Conservation (phyloP, 2,329 filamentous ascomycete species). For the Aspergillus sp. region DNA sequence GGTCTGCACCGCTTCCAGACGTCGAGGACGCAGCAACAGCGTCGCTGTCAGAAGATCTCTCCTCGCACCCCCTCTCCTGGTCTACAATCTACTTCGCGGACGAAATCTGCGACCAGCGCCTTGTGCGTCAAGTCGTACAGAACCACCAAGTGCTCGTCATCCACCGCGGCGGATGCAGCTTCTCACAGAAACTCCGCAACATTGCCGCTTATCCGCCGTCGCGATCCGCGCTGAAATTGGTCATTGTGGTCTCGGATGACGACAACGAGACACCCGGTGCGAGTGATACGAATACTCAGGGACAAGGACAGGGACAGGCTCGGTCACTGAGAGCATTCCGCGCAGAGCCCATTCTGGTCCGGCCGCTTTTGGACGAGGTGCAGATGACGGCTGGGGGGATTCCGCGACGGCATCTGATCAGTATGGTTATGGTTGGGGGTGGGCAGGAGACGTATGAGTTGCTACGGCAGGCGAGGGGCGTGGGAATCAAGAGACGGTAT, state of each 20-base stretch:
- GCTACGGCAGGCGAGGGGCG: slow-evolving; percentile 53
- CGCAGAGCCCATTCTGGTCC: slow-evolving; percentile 38
- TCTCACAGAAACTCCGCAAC: slow-evolving; percentile 71
- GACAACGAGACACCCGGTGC: slow-evolving; percentile 25
- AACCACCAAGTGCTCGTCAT: slow-evolving; percentile 71
- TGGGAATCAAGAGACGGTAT: slow-evolving; percentile 72
- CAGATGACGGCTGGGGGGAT: slow-evolving; percentile 66
- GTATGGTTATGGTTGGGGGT: slow-evolving; percentile 75
- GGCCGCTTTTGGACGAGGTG: slow-evolving; percentile 65
- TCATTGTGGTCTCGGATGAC: slow-evolving; percentile 64
- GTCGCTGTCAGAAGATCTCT: slow-evolving; percentile 28
- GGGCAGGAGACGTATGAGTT: slow-evolving; percentile 57
- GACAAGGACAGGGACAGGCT: no score
- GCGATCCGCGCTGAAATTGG: slow-evolving; percentile 60
- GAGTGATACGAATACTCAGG: no score
- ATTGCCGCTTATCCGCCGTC: slow-evolving; percentile 69
- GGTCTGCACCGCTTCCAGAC: slow-evolving; percentile 61
- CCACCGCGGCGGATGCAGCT: slow-evolving; percentile 73
- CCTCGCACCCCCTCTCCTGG: slow-evolving; percentile 54
- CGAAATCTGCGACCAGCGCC: slow-evolving; percentile 53
- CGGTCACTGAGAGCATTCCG: slow-evolving; percentile 23
- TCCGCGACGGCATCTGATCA: slow-evolving; percentile 61
- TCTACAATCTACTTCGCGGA: slow-evolving; percentile 62
- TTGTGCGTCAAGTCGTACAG: slow-evolving; percentile 46
- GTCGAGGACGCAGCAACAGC: slow-evolving; percentile 46